Base-by-base conservation (phyloP, 257 asterid species). In the Solanum piurae region DNA sequence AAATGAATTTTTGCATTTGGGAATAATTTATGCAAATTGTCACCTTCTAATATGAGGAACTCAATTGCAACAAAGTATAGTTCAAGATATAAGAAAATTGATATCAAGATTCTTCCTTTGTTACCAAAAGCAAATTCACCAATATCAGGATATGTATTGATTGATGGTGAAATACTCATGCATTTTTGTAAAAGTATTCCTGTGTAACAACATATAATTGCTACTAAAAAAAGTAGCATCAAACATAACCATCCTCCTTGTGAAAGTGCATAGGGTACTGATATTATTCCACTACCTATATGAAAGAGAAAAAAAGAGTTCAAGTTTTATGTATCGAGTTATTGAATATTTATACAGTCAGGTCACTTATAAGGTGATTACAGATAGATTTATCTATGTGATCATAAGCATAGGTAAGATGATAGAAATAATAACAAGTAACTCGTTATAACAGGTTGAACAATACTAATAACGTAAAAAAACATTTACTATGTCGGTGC, bases 21-120 rank as follows among this genome's bases (percentile, higher is more conserved):
- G 38, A 91, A 94, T 0, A 94, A 86, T 18, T 93, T 94, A 20
- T 93, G 93, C 84, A 94, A 52, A 42, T 90, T 92, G 83, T 94
- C 93, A 2, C 96, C 95, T 92, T 93, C 93, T 69, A 94, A 29
- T 37, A 93, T 94, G 7, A 93, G 93, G 86, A 93, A 91, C 37
- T 93, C 94, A 6, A 93, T 90, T 0, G 93, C 93, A 21, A 93
- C 88, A 38, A 94, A 85, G 84, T 91, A 94, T 2, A 93, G 87
- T 14, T 93, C 97, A 62, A 94, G 89, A 23, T 91, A 91, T 91
- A 92, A 44, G 68, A 93, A 90, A 9, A 85, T 71, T 3, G 94
- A 90, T 7, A 91, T 86, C 0, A 89, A 5, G 9, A 42, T 37
- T 87, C 92, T 91, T 5, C 95, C 95, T 42, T 86, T 94, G 5